Conservation (phyloP, 2,329 filamentous ascomycete species). For the Alternaria rosae region DNA sequence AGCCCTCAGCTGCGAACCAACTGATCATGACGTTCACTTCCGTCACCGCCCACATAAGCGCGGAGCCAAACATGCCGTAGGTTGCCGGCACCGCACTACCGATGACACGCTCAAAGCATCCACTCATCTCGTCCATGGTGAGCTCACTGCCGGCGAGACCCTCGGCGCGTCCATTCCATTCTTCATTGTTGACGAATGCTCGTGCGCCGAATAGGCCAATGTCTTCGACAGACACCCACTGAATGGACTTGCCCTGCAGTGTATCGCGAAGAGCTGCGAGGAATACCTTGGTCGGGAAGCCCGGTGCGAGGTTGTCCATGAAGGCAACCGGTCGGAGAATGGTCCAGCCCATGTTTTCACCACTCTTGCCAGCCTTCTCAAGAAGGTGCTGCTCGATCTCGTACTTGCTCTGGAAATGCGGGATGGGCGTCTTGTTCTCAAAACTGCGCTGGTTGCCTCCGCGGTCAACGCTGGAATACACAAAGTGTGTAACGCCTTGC, state of each 20-base stretch:
- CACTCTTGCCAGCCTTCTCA: conserved; percentile 51
- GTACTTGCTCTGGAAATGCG: conserved; percentile 69
- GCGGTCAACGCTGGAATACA: conserved; percentile 71
- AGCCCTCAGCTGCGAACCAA: conserved; percentile 61
- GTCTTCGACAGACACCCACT: conserved; percentile 54
- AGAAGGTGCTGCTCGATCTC: conserved; percentile 69
- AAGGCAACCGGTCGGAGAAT: conserved; percentile 69
- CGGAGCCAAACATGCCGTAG: conserved; percentile 52
- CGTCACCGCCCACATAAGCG: conserved; percentile 52
- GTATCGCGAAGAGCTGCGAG: conserved; percentile 53
- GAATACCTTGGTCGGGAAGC: conserved; percentile 59
- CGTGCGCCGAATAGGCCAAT: conserved; percentile 61
- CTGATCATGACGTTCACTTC: conserved; percentile 58
- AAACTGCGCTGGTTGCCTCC: conserved; percentile 63
- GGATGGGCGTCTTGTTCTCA: conserved; percentile 57
- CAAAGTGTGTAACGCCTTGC: conserved; percentile 65
- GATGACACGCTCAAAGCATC: conserved; percentile 56
- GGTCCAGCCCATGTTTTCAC: conserved; percentile 64
- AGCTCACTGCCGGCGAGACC: conserved; percentile 63
- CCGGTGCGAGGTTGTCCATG: conserved; percentile 64
- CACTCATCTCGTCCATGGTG: conserved; percentile 55
- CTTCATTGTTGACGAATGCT: conserved; percentile 56
- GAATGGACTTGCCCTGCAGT: conserved; percentile 53
- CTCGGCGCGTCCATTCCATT: conserved; percentile 56
- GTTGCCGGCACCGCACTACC: conserved; percentile 55